A percentile compares a stretch with the other conserved stretches of the same genome.
These are phyloP conservation scores for Miamiensis avidus DNA, from an alignment of 169 alveolate genomes.

Conservation along the genomic window DNA sequence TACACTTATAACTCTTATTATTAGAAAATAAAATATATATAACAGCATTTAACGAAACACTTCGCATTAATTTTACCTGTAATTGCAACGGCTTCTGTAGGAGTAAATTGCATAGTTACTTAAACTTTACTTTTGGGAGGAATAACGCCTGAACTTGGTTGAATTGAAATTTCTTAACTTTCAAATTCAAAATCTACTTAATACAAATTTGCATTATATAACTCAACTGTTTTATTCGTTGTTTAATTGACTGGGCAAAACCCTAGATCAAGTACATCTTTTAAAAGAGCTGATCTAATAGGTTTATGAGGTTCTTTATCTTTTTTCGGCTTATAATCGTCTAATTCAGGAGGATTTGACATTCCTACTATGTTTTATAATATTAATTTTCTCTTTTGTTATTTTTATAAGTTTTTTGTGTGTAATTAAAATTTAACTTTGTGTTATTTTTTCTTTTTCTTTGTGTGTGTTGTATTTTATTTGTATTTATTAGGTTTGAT, in stretches of 20 bases:
- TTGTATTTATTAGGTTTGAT: no score
- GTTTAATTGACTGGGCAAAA: conserved; percentile 41
- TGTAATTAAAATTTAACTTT: no score
- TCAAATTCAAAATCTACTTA: conserved; percentile 15
- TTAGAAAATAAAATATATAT: no score
- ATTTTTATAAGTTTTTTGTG: no score
- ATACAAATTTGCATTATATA: conserved; percentile 31
- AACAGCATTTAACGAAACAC: neutral
- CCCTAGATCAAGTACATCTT: conserved; percentile 31
- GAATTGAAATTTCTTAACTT: conserved; percentile 27
- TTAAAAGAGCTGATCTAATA: neutral
- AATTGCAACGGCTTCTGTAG: conserved; percentile 55
- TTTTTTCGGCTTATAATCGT: neutral
- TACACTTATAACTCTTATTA: no score
- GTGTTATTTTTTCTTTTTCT: no score
- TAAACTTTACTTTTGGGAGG: conserved; percentile 35
- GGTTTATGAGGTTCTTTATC: neutral
- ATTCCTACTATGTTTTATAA: no score
- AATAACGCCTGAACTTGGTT: conserved; percentile 44
- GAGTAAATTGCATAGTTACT: conserved; percentile 35
- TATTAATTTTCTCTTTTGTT: no score
- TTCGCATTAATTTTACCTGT: conserved; percentile 14
- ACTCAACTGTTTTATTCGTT: conserved; percentile 12
- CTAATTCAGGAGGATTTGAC: neutral
- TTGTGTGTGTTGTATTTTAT: neutral